phyloP scores from a whole-genome alignment of 371 early-diverging fungal species.

The Syncephalastrum contaminatum region DNA sequence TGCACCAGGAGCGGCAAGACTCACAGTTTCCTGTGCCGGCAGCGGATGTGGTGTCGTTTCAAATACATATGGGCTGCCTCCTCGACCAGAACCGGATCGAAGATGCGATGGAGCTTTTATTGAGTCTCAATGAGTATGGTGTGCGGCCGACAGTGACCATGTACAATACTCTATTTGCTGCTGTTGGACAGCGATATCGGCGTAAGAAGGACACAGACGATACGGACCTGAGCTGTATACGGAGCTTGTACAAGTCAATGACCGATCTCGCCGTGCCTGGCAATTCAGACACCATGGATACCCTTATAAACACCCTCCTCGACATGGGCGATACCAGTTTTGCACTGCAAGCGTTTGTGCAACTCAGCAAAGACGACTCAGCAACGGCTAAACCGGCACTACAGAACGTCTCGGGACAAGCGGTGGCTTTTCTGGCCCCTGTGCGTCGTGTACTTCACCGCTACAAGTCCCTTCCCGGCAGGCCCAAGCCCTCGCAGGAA shows the following conservation, averaged over 20 bases:
- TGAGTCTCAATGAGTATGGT: constrained; percentile 18
- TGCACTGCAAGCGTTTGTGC: constrained; percentile 47
- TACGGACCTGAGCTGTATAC: constrained; percentile 7
- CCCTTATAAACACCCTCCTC: constrained; percentile 55
- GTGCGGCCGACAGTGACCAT: constrained; percentile 29
- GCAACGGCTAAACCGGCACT: background rate
- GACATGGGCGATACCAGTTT: constrained; percentile 50
- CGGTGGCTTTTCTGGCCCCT: no score
- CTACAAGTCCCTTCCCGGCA: constrained; percentile 10
- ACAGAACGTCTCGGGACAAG: no score
- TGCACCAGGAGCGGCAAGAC: constrained; percentile 2
- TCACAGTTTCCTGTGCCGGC: constrained; percentile 14
- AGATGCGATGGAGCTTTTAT: constrained; percentile 20
- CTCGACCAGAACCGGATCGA: constrained; percentile 17
- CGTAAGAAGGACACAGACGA: background rate
- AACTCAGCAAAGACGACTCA: constrained; percentile 20
- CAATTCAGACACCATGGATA: constrained; percentile 48
- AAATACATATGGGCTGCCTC: constrained; percentile 33
- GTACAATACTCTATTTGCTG: constrained; percentile 37
- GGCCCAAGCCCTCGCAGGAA: constrained; percentile 25
- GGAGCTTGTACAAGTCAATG: constrained; percentile 29
- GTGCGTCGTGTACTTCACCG: no score
- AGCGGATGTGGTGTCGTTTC: constrained; percentile 36
- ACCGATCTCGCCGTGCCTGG: constrained; percentile 27
- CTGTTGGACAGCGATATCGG: constrained; percentile 18